Conservation (phyloP, 176 grass and related monocot species). For the Metroxylon sagu region DNA sequence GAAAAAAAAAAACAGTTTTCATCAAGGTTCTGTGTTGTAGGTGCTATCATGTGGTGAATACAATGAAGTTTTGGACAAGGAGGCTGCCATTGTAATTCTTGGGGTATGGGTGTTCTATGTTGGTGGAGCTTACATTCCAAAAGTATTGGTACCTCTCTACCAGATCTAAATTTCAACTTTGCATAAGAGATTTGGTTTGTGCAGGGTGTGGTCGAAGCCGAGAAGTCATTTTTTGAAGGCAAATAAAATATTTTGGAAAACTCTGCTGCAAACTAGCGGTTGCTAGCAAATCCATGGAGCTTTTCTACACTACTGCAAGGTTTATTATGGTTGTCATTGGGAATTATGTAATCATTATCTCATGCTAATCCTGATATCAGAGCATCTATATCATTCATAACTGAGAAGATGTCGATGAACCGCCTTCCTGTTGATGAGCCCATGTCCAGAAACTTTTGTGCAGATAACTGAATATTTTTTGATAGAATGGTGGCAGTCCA, state of each 20-base stretch:
- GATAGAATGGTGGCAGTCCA: no score
- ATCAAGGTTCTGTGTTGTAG: constrained; percentile 13
- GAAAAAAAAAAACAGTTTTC: background rate
- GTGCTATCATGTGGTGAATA: constrained; percentile 71
- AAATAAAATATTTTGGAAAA: background rate
- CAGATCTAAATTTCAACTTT: background rate
- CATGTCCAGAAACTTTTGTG: no score
- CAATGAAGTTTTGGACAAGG: constrained; percentile 75
- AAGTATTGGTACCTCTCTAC: background rate
- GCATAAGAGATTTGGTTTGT: background rate
- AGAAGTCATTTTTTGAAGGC: constrained; percentile 42
- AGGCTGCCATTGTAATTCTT: constrained; percentile 61
- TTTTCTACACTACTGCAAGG: no score
- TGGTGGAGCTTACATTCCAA: background rate
- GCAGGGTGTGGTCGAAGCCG: constrained; percentile 53
- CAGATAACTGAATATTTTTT: no score
- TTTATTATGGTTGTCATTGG: no score
- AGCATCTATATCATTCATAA: no score
- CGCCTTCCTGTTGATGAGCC: no score
- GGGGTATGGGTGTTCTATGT: constrained; percentile 21
- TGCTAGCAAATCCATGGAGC: no score
- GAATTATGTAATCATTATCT: no score
- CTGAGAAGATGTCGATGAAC: no score
- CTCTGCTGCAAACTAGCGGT: no score
- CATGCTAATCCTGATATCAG: no score